Evolutionary conservation across 2,329 filamentous ascomycete genomes (phyloP).

Genomic region (Apiospora kogelbergensis): DNA sequence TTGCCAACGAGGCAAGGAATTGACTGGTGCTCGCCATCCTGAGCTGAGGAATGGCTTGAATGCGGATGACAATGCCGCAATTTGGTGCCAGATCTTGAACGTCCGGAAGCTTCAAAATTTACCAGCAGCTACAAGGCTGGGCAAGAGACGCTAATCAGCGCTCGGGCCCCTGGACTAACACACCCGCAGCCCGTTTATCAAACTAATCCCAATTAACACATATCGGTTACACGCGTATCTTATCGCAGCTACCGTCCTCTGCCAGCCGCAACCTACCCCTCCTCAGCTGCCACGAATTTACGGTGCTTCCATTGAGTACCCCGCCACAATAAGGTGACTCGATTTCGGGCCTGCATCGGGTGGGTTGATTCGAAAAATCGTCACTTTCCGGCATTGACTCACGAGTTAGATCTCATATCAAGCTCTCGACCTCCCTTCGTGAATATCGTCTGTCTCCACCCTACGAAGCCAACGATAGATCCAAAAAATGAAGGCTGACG

Average conservation of each 20-base stretch:
- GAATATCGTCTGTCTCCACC: constrained; percentile 1
- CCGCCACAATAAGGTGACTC: constrained; percentile 11
- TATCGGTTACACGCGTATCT: background rate
- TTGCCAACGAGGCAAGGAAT: constrained; percentile 55
- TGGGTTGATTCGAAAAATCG: constrained; percentile 1
- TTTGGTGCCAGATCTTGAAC: constrained; percentile 5
- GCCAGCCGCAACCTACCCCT: constrained; percentile 8
- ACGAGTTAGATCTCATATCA: constrained; percentile 1
- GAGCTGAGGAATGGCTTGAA: background rate
- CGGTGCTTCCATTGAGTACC: background rate
- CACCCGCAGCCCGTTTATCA: background rate
- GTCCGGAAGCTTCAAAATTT: constrained; percentile 13
- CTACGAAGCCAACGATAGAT: constrained; percentile 4
- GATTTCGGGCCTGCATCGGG: constrained; percentile 5
- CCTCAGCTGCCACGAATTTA: constrained; percentile 9
- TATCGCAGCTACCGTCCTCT: background rate
- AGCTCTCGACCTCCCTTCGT: background rate
- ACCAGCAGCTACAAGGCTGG: constrained; percentile 16
- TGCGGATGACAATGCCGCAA: constrained; percentile 2
- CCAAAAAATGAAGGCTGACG: constrained; percentile 57
- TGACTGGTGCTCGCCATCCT: constrained; percentile 43
- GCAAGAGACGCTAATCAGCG: background rate
- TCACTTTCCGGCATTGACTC: constrained; percentile 10
- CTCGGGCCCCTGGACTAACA: background rate
- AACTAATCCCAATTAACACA: background rate